Percentiles rank a stretch among this genome's conserved stretches.
Evolutionary conservation across 2,329 filamentous ascomycete genomes (phyloP).

Genomic region (Ramularia collo-cygni): DNA sequence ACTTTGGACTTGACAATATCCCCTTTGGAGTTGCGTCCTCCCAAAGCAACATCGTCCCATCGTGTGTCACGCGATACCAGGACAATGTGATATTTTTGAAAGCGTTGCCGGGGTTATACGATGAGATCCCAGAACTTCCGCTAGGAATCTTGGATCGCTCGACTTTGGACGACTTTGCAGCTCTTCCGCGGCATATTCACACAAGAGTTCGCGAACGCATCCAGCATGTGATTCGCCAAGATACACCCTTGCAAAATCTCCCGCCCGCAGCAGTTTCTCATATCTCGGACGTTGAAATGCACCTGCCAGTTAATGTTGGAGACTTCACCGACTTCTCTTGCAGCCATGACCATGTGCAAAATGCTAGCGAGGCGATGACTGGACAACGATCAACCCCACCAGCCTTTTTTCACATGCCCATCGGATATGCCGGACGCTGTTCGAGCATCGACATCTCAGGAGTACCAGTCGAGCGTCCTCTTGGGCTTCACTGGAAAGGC

Average conservation of each 20-base stretch:
- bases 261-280: constrained; percentile 26
- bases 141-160: constrained; percentile 26
- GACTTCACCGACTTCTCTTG: constrained; percentile 55
- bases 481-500: constrained; percentile 36
- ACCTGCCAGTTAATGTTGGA: constrained; percentile 49
- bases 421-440: constrained; percentile 50
- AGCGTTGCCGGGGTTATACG: constrained; percentile 4
- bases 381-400: constrained; percentile 37
- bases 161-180: constrained; percentile 45
- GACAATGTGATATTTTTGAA: constrained; percentile 39
- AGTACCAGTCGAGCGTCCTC: constrained; percentile 42
- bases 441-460: constrained; percentile 48
- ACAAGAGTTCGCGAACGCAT: constrained; percentile 34
- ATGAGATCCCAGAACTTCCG: constrained; percentile 5
- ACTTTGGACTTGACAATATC: constrained; percentile 49
- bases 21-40: constrained; percentile 49
- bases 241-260: constrained; percentile 18
- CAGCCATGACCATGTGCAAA: constrained; percentile 46
- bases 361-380: constrained; percentile 40
- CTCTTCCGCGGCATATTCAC: constrained; percentile 32
- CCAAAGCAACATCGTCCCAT: constrained; percentile 27
- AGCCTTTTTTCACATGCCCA: constrained; percentile 42
- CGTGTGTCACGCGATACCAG: constrained; percentile 46
- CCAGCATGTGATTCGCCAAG: constrained; percentile 27
- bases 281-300: constrained; percentile 41